phyloP scores from a whole-genome alignment of 2,329 filamentous ascomycete genomes.

The Tolypocladium ophioglossoides region DNA sequence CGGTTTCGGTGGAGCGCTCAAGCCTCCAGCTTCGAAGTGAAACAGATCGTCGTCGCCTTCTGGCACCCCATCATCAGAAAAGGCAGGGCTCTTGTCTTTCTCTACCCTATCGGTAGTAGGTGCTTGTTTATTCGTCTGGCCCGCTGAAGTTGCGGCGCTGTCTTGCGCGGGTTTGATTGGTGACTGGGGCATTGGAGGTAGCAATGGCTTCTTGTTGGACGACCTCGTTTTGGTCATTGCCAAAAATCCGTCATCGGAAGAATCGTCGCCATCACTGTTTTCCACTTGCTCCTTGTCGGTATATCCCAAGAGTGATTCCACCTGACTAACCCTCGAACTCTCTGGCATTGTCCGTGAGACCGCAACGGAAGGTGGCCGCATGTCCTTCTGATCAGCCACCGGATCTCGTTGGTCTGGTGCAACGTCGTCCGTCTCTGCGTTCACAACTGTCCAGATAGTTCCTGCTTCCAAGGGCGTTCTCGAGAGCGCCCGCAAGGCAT shows the following conservation, averaged over 20 bases:
- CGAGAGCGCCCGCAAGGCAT: slow-evolving; percentile 41
- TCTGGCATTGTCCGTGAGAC: neutral
- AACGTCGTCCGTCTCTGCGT: slow-evolving; percentile 19
- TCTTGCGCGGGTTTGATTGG: slow-evolving; percentile 1
- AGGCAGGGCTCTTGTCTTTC: slow-evolving; percentile 1
- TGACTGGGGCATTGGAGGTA: neutral
- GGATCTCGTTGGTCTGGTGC: slow-evolving; percentile 2
- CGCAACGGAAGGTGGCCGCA: neutral
- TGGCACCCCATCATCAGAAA: neutral
- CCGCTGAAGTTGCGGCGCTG: neutral
- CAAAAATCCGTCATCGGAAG: slow-evolving; percentile 30
- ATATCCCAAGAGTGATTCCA: neutral
- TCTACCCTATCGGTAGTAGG: neutral
- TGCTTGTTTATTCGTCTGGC: neutral
- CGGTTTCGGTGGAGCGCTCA: slow-evolving; percentile 17
- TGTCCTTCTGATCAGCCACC: neutral
- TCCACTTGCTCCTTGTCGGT: neutral
- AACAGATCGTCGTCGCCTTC: slow-evolving; percentile 23
- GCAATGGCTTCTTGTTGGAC: slow-evolving; percentile 3
- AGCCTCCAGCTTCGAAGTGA: slow-evolving; percentile 29
- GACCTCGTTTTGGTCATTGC: slow-evolving; percentile 27
- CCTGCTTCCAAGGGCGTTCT: slow-evolving; percentile 38
- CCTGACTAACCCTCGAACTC: neutral
- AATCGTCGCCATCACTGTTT: slow-evolving; percentile 11
- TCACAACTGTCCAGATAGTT: slow-evolving; percentile 41